Percentiles rank a stretch among this genome's conserved stretches.
phyloP scores from a whole-genome alignment of 192 early-diverging fungal species.

The Backusella sp. region DNA sequence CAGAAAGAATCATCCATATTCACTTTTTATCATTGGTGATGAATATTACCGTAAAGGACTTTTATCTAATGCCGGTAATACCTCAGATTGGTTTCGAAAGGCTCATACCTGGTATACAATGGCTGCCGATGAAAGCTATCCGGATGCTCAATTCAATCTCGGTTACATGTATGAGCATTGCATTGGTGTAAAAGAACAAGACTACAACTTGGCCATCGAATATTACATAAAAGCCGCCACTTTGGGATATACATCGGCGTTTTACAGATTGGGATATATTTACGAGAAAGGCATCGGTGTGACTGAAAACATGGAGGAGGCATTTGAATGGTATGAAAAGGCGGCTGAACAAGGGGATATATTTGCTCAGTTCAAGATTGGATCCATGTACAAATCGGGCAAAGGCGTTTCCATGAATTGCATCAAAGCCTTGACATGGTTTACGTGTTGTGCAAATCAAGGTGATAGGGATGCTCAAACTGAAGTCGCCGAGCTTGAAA shows the following conservation, averaged over 20 bases:
- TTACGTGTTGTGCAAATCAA: not conserved
- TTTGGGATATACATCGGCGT: not conserved
- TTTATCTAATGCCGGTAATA: not conserved
- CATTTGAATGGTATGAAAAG: conserved; percentile 1
- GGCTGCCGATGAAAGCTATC: not conserved
- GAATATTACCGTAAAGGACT: not conserved
- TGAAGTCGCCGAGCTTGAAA: not conserved
- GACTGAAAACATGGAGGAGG: not conserved
- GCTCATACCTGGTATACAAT: not conserved
- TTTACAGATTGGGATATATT: not conserved
- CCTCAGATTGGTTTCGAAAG: not conserved
- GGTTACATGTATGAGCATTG: not conserved
- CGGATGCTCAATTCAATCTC: not conserved
- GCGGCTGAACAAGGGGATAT: not conserved
- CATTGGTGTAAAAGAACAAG: not conserved
- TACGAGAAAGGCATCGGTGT: not conserved
- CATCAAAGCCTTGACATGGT: not conserved
- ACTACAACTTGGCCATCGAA: not conserved
- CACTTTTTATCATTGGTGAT: not conserved
- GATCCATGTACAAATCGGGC: not conserved
- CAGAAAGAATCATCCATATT: not conserved
- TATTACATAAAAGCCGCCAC: not conserved
- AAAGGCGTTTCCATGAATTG: not conserved
- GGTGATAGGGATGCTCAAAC: not conserved
- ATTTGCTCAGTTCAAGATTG: not conserved